These are phyloP conservation scores for Trichoderma asperelloides DNA, from an alignment of 495 filamentous ascomycete genomes.

Conservation along the genomic window DNA sequence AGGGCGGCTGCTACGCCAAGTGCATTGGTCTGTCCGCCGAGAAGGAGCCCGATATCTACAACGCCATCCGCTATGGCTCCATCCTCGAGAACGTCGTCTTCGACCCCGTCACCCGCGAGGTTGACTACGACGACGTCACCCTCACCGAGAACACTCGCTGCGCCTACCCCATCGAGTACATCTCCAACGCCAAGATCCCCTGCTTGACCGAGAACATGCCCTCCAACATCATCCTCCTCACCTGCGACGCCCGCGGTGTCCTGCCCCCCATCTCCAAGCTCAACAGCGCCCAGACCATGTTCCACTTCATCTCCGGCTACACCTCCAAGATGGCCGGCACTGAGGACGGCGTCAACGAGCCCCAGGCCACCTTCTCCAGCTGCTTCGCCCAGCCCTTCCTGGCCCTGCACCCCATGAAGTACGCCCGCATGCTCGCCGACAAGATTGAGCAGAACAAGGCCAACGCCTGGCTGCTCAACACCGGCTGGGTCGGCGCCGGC, in stretches of 20 bases:
- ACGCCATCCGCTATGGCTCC: constrained; percentile 92
- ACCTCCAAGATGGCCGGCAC: constrained; percentile 99
- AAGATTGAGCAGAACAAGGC: constrained; percentile 93
- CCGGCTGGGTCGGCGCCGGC: constrained; percentile 96
- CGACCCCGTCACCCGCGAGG: constrained; percentile 76
- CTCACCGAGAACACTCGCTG: constrained; percentile 97
- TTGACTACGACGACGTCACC: constrained; percentile 91
- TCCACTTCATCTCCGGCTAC: constrained; percentile 99
- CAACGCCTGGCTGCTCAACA: constrained; percentile 98
- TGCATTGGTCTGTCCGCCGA: constrained; percentile 94
- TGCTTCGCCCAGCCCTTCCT: constrained; percentile 99
- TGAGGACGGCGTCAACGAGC: constrained; percentile 92
- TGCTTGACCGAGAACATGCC: constrained; percentile 83
- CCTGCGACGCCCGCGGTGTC: constrained; percentile 95
- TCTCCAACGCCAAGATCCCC: constrained; percentile 96
- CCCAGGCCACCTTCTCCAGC: constrained; percentile 96
- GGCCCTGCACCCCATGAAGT: constrained; percentile 97
- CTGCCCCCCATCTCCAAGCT: constrained; percentile 98
- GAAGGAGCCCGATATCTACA: constrained; percentile 98
- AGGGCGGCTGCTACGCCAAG: constrained; percentile 99
- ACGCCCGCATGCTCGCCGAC: constrained; percentile 93
- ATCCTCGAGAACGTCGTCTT: constrained; percentile 99
- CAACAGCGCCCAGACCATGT: constrained; percentile 93
- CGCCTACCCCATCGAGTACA: constrained; percentile 98
- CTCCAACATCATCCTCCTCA: constrained; percentile 93